These are phyloP conservation scores for Pichia sp. DNA, from an alignment of 1,139 yeast species.

Conservation along the genomic window DNA sequence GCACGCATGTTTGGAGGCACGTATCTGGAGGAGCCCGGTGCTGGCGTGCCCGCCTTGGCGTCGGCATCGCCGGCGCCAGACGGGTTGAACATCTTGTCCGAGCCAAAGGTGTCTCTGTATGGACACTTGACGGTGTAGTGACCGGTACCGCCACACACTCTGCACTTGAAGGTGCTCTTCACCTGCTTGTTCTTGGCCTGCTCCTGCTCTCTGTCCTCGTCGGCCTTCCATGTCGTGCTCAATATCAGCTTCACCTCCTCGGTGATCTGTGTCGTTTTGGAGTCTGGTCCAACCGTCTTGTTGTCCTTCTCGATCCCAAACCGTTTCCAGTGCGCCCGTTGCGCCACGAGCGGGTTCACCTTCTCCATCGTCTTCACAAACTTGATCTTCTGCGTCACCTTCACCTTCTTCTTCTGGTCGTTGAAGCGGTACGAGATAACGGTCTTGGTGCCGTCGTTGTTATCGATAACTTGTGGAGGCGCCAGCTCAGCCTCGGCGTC, in stretches of 20 bases:
- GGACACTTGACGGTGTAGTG: conserved; percentile 97
- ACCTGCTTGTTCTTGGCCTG: conserved; percentile 38
- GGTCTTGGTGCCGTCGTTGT: conserved; percentile 87
- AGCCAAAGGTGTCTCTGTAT: conserved; percentile 82
- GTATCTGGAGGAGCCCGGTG: conserved; percentile 39
- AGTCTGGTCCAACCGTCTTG: conserved; percentile 75
- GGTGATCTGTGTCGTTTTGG: conserved; percentile 83
- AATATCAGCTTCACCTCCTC: conserved; percentile 64
- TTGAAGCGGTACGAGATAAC: conserved; percentile 73
- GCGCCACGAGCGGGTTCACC: conserved; percentile 74
- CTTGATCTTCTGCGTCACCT: conserved; percentile 78
- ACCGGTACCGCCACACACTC: conserved; percentile 84
- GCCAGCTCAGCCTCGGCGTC: conserved; percentile 61
- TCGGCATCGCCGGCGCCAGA: conserved; percentile 22
- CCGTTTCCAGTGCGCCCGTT: conserved; percentile 68
- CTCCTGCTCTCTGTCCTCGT: conserved; percentile 55
- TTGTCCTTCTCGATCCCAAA: conserved; percentile 79
- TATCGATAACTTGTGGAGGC: conserved; percentile 66
- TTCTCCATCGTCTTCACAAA: conserved; percentile 73
- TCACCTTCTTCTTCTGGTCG: conserved; percentile 78
- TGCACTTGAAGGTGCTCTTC: conserved; percentile 53
- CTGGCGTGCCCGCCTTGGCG: conserved; percentile 35
- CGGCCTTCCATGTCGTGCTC: conserved; percentile 66
- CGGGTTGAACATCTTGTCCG: conserved; percentile 32
- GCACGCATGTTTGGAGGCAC: conserved; percentile 79